These are phyloP conservation scores for Serendipita sp. DNA, from an alignment of 768 basidiomycete genomes.

Conservation along the genomic window DNA sequence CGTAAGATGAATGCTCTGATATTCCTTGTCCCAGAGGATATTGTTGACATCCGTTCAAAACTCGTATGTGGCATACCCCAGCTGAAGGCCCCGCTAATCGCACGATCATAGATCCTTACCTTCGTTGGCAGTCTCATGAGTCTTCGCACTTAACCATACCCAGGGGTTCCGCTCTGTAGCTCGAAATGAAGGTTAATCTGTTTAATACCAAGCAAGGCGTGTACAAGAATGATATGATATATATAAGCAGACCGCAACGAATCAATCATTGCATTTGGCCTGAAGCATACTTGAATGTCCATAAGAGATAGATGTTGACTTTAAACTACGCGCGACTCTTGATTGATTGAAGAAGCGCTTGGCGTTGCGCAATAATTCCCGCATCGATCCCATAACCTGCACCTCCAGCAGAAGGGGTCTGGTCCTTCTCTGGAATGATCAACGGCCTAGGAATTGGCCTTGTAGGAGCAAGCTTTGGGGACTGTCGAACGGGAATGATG, in stretches of 20 bases:
- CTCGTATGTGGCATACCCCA: slow-evolving; percentile 38
- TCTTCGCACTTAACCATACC: slow-evolving; percentile 1
- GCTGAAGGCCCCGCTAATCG: background rate
- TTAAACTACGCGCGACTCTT: background rate
- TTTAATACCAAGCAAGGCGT: background rate
- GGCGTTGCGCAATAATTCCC: slow-evolving; percentile 3
- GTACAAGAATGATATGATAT: background rate
- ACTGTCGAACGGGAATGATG: background rate
- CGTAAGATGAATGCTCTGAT: slow-evolving; percentile 93
- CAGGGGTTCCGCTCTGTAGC: background rate
- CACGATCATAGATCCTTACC: slow-evolving; percentile 56
- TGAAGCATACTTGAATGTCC: background rate
- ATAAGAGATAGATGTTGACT: background rate
- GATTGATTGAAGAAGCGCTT: background rate
- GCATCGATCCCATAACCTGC: background rate
- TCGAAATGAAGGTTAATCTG: background rate
- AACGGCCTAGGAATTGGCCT: background rate
- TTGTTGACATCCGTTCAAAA: slow-evolving; percentile 83
- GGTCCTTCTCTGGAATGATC: background rate
- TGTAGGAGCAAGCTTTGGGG: background rate
- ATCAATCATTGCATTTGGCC: background rate
- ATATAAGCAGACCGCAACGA: background rate
- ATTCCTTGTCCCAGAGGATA: slow-evolving; percentile 93
- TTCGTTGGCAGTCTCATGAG: slow-evolving; percentile 91
- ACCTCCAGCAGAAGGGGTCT: background rate